These are phyloP conservation scores for Talaromyces sp. DNA, from an alignment of 2,329 filamentous ascomycete genomes.

Conservation along the genomic window DNA sequence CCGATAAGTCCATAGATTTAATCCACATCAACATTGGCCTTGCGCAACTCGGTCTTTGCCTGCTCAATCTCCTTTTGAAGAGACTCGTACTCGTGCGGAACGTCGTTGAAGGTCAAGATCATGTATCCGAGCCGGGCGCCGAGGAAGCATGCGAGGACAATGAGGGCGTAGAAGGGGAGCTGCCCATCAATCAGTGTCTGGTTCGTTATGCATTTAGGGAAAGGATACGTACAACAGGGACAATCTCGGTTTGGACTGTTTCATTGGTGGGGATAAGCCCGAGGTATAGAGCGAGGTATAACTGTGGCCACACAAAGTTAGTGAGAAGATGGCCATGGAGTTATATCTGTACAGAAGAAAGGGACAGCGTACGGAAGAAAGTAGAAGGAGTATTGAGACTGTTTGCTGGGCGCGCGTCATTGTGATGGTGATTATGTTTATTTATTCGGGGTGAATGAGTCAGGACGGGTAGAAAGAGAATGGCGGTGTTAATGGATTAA, in stretches of 20 bases:
- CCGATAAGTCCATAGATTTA: slow-evolving; percentile 24
- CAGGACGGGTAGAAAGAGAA: background rate
- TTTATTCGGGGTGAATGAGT: too few relatives aligned
- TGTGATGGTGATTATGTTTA: slow-evolving; percentile 30
- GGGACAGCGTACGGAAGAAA: slow-evolving; percentile 69
- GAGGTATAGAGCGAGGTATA: slow-evolving; percentile 84
- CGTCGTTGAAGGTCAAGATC: slow-evolving; percentile 94
- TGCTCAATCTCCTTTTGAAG: slow-evolving; percentile 74
- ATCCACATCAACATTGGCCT: slow-evolving; percentile 43
- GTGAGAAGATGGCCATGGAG: background rate
- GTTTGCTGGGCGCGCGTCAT: slow-evolving; percentile 97
- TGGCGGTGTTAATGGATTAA: background rate
- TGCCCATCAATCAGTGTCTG: slow-evolving; percentile 35
- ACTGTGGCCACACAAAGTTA: slow-evolving; percentile 47
- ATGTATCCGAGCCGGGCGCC: slow-evolving; percentile 89
- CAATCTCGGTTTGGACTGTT: slow-evolving; percentile 75
- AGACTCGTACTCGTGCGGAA: slow-evolving; percentile 84
- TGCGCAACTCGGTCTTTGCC: slow-evolving; percentile 42
- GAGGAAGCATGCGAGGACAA: slow-evolving; percentile 87
- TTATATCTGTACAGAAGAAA: background rate
- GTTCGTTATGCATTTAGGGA: background rate
- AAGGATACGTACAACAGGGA: slow-evolving; percentile 71
- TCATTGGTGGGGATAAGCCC: slow-evolving; percentile 76
- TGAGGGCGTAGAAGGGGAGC: slow-evolving; percentile 90
- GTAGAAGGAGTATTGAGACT: slow-evolving; percentile 79